These are phyloP conservation scores for Aspergillus caelatus DNA, from an alignment of 2,329 filamentous ascomycete species.

Conservation along the genomic window DNA sequence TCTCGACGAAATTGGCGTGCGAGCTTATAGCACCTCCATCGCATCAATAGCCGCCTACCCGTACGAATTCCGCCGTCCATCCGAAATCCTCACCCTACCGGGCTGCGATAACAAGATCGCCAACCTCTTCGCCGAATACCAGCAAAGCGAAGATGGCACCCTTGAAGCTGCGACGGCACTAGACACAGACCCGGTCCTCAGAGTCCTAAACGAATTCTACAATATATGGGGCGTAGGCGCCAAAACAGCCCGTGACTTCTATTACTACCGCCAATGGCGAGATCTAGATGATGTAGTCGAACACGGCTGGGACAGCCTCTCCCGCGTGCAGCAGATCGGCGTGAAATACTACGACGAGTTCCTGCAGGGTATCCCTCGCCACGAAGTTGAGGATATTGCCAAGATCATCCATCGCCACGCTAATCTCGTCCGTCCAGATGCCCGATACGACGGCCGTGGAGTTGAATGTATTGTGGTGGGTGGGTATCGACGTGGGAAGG, in stretches of 20 bases:
- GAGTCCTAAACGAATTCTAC: constrained; percentile 71
- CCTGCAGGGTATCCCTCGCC: constrained; percentile 67
- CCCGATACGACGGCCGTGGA: constrained; percentile 39
- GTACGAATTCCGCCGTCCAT: constrained; percentile 49
- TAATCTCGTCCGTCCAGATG: constrained; percentile 58
- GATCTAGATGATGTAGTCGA: constrained; percentile 86
- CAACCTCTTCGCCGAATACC: constrained; percentile 76
- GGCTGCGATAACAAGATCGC: constrained; percentile 82
- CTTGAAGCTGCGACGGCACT: constrained; percentile 68
- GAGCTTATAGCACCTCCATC: constrained; percentile 86
- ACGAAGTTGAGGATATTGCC: constrained; percentile 73
- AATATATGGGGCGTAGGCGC: constrained; percentile 92
- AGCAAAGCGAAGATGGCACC: constrained; percentile 55
- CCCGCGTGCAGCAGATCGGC: constrained; percentile 86
- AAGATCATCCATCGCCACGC: constrained; percentile 67
- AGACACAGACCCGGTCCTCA: constrained; percentile 65
- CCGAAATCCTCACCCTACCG: constrained; percentile 61
- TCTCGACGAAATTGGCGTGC: constrained; percentile 75
- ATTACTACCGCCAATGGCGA: constrained; percentile 73
- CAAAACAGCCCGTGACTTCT: constrained; percentile 79
- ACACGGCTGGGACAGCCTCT: constrained; percentile 74
- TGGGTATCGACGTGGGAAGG: constrained; percentile 79
- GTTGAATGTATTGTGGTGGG: constrained; percentile 71
- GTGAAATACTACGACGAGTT: constrained; percentile 94
- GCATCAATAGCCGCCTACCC: constrained; percentile 84